Evolutionary conservation across 345 rosid species (phyloP), one percentile per base, ranked within the genome.

Genomic region (Erucastrum elatum): DNA sequence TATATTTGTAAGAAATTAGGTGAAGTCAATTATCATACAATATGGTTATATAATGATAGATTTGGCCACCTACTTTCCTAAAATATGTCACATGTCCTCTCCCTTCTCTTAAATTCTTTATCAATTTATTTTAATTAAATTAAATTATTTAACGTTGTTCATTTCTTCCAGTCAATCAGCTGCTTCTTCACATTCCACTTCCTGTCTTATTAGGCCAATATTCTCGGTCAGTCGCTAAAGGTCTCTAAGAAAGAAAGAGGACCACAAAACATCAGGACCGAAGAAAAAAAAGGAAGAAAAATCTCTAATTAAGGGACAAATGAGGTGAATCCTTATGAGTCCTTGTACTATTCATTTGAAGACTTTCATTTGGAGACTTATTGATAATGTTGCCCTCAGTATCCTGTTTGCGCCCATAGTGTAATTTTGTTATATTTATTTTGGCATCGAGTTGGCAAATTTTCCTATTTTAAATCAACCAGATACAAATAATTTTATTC

Each of bases 21-120:
- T 69, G 70, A 74, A 80, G 75, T 62, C 82, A 68, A 79, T 68
- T 33, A 68, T 34, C 62, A 75, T 12, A 73, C 74, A 27, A 27
- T 58, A 68, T 79, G 66, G 82, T 78, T 80, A 55, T 64, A 74
- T n/a, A n/a, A 80, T 80, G 71, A 80, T 80, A 80, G 79, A 80
- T 75, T 75, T 72, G 75, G 75, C 83, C 76, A 80, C 79, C 83
- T 37, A 80, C 79, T 71, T 75, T 67, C 79, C 53, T 64, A 73
- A 80, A 80, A 80, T 76, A 80, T 80, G 83, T 75, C 83, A 80
- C 79, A 75, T 80, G 83, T 80, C 72, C 69, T 30, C 79, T 69
- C 25, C 55, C 67, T 80, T 68, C 64, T 80, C 75, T 75, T 68
- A 74, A 53, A 25, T 7, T 46, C 41, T 31, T 59, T 75, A 8